Base-by-base conservation (phyloP, 2,329 filamentous ascomycete genomes). In the Elsinoe ampelina region DNA sequence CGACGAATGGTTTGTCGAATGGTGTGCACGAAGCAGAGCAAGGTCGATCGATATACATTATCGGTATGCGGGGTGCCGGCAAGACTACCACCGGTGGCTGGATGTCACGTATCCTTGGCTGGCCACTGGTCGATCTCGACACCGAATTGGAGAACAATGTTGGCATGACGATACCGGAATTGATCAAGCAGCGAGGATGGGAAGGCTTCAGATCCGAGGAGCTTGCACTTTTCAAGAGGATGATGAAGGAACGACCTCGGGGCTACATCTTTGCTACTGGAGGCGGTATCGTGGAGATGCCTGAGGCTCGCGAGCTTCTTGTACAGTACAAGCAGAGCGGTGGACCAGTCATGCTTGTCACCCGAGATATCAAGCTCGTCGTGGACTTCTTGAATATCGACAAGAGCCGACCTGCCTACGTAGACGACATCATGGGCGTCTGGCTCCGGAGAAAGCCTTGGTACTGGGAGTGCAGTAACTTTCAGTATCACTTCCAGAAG, bases 61-160 rank as follows among this genome's bases (percentile, higher is more conserved):
- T 98, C 63, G 93, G 93, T 8, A 98, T 98, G 93, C 84, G 93
- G 62, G 93, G 93, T 57, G 93, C 91, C 39, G 93, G 93, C 22
- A 98, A 98, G 75, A 96, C 93, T 0, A 98, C 93, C 0, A 86
- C 88, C 35, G 93, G 93, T 55, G 80, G 82, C 12, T 95, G 91
- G 89, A 85, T 93, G 66, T 84, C 87, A 0, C 81, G 81, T 59
- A 80, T 86, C 26, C 76, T 97, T 1, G 81, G 83, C 51, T 84
- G 89, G 67, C 83, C 86, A 5, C 85, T 95, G 59, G 74, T 95
- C 55, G 93, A 98, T 67, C 79, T 98, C 26, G 93, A 98, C 68
- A 82, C 83, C 1, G 89, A 95, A 67, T 79, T 98, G 13, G 93
- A 98, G 71, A 77, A 77, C 38, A 80, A 81, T 19, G 78, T 84